Evolutionary conservation across 345 rosid genomes (phyloP), one percentile per base, ranked within the genome.

Genomic region (Erysimum cheiranthoides): DNA sequence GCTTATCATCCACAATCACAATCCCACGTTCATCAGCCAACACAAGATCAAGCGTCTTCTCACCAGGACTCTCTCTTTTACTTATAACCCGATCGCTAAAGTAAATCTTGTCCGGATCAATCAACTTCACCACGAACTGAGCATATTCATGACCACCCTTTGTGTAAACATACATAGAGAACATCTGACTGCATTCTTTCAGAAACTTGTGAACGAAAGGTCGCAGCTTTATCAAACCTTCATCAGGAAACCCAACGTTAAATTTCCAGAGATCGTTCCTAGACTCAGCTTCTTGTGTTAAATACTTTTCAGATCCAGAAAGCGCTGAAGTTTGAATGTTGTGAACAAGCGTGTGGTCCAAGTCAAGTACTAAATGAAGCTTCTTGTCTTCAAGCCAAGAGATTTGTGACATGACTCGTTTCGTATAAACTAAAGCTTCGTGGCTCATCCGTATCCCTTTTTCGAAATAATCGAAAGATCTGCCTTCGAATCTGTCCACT

Each of bases 21-120:
- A 32, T 30, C 14, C 63, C 74, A 40, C 74, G 57, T 30, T 68
- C 73, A 67, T 68, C 74, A 50, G 69, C 79, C 45, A 75, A 61
- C 14, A 75, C 69, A 75, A 68, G 63, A 51, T 68, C 79, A 68
- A 75, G 70, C 8, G 30, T 75, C 74, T 75, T 68, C 18, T 0
- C 8, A 14, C 6, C 8, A 49, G 56, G 74, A 42, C 63, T 61
- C 30, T 75, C 49, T 68, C 43, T 58, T 59, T 16, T 51, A 0
- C 69, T 68, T 38, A 75, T 42, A 16, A 75, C 56, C 2, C 79
- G 52, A 5, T 61, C 21, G 6, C 74, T 62, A 35, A 68, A 75
- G 42, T 75, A 68, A 18, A 25, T 9, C 27, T 52, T 51, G 2
- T 40, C 3, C 40, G 74, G 79, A 68, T 68, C 74, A 12, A 75